phyloP scores from a whole-genome alignment of 78 protist species.

The Fonticula alba region DNA sequence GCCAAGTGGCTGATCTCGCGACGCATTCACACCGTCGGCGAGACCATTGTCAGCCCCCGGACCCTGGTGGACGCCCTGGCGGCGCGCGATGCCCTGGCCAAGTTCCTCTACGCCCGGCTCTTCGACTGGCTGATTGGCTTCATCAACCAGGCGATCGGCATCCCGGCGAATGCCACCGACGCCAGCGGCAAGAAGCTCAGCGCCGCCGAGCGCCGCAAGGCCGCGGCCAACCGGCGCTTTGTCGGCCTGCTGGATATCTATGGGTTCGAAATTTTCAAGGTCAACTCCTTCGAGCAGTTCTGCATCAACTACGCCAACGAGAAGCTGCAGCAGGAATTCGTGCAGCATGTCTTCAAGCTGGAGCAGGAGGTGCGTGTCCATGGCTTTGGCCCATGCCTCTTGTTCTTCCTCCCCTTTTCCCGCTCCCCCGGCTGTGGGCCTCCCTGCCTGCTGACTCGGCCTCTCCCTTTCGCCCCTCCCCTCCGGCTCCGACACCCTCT shows the following conservation, averaged over 20 bases:
- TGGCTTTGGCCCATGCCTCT: neutral
- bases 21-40: neutral
- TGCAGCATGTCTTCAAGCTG: constrained; percentile 26
- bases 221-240: neutral
- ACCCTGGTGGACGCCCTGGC: neutral
- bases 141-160: neutral
- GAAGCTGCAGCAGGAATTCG: constrained; percentile 34
- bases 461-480: no score
- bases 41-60: neutral
- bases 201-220: constrained; percentile 47
- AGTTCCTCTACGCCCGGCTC: neutral
- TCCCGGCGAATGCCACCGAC: no score
- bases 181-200: constrained; percentile 31
- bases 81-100: constrained; percentile 13
- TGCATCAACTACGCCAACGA: constrained; percentile 57
- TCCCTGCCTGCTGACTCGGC: neutral
- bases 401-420: neutral
- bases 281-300: constrained; percentile 55
- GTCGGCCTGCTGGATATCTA: constrained; percentile 47
- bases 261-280: constrained; percentile 36
- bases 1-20: neutral
- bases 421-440: neutral
- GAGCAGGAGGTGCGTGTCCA: constrained; percentile 18
- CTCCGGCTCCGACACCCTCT: neutral
- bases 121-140: constrained; percentile 15